These are phyloP conservation scores for Macrocystidia cucumis DNA, from an alignment of 1,284 basidiomycete genomes.

Conservation along the genomic window DNA sequence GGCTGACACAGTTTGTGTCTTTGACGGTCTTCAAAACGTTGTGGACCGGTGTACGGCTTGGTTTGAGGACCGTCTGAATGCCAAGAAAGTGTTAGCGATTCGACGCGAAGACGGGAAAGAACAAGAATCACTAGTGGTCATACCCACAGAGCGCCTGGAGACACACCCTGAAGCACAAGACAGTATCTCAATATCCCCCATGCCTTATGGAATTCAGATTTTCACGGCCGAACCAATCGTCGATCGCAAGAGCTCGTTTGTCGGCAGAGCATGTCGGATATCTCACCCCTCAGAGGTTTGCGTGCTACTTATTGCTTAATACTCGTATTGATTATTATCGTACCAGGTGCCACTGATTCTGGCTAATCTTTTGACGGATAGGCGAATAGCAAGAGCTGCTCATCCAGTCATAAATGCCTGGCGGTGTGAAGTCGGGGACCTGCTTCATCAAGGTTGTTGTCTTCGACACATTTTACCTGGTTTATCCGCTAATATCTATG, in stretches of 20 bases:
- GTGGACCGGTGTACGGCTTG: slow-evolving; percentile 60
- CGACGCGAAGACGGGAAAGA: slow-evolving; percentile 47
- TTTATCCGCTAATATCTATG: slow-evolving; percentile 3
- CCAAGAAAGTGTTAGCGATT: slow-evolving; percentile 48
- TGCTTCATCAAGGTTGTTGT: slow-evolving; percentile 64
- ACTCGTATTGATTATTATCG: slow-evolving; percentile 2
- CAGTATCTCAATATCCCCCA: slow-evolving; percentile 11
- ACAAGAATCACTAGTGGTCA: slow-evolving; percentile 4
- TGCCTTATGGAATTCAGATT: slow-evolving; percentile 60
- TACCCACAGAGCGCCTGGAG: slow-evolving; percentile 6
- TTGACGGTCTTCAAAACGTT: slow-evolving; percentile 82
- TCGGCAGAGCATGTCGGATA: slow-evolving; percentile 78
- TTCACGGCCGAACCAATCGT: slow-evolving; percentile 68
- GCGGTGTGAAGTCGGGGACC: slow-evolving; percentile 61
- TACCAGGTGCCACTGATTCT: slow-evolving; percentile 71
- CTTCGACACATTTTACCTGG: not conserved
- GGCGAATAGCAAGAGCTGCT: slow-evolving; percentile 68
- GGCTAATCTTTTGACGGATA: slow-evolving; percentile 65
- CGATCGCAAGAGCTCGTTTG: slow-evolving; percentile 78
- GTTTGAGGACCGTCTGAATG: slow-evolving; percentile 60
- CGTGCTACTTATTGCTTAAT: not conserved
- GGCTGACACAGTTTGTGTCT: slow-evolving; percentile 73
- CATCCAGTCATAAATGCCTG: slow-evolving; percentile 90
- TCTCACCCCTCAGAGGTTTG: slow-evolving; percentile 69
- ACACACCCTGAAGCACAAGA: slow-evolving; percentile 11